Base-by-base conservation (phyloP, 768 basidiomycete species). In the Floccularia luteovirens region DNA sequence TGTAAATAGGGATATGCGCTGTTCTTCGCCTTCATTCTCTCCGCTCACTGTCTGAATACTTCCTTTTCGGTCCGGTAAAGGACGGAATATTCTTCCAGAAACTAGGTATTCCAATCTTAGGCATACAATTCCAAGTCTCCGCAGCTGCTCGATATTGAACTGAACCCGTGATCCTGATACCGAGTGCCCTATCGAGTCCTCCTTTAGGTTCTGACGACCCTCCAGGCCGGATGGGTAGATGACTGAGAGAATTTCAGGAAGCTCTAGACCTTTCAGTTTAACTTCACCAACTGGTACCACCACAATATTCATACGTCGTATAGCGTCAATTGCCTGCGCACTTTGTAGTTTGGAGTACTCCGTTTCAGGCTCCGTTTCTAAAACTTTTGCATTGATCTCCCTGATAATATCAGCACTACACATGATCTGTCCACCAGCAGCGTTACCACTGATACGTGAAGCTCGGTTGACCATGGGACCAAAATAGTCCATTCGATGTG, bases 401-500 rank as follows among this genome's bases (percentile, higher is more conserved):
- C 81, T 75, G 38, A 91, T 70, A 48, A 93, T 81, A 42, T 96
- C 91, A 2, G 79, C 74, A 53, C 88, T 91, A 53, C 88, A 84
- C 77, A 87, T 83, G 55, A 98, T 89, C 58, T 98, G 90, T 0
- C 96, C 96, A 5, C 96, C 96, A 6, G 79, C 77, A 0, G 96
- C 92, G 42, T 68, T 75, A 16, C 82, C 79, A 44, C 70, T 77
- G 51, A 99, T 88, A 28, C 94, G 76, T 4, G 94, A 80, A 0
- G 93, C 74, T 23, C 92, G 86, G 60, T 97, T 98, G 49, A 94
- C 90, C 78, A 96, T 90, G 1, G 91, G 83, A 0, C 93, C 93
- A 51, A 94, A 89, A 61, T 98, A 98, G 58, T 98, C 94, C 96
- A 99, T 98, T 32, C 96, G 84, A 43, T 80, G 69, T 3, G 91